A percentile compares a stretch with the other conserved stretches of the same genome.
These are phyloP conservation scores for Fraxinus baroniana DNA, from an alignment of 305 asterid species.

Conservation along the genomic window DNA sequence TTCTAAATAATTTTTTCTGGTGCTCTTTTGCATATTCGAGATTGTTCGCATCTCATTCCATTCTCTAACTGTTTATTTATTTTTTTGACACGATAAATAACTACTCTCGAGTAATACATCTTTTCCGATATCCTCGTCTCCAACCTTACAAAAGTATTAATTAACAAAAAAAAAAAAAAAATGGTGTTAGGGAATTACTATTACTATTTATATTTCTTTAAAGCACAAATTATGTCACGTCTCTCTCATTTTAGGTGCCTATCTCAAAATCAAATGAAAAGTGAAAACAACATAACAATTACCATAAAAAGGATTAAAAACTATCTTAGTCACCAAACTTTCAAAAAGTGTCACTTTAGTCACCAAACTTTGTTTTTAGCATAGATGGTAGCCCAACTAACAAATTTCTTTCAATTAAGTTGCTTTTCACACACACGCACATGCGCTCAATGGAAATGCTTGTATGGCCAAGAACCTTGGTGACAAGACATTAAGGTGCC, in stretches of 20 bases:
- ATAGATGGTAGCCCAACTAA: not conserved
- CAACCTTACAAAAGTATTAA: not conserved
- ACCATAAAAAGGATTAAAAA: not conserved
- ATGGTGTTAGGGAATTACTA: not conserved
- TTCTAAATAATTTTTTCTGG: too few relatives aligned
- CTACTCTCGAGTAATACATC: too few relatives aligned
- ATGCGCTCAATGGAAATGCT: not conserved
- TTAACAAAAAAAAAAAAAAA: not conserved
- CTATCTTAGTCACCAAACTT: not conserved
- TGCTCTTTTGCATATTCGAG: too few relatives aligned
- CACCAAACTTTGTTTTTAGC: not conserved
- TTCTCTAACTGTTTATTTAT: too few relatives aligned
- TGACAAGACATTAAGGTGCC: not conserved
- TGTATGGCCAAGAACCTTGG: not conserved
- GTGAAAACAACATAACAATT: not conserved
- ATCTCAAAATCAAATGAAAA: conserved; percentile 18
- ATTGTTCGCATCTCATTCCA: too few relatives aligned
- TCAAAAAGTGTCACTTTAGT: not conserved
- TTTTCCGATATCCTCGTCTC: too few relatives aligned
- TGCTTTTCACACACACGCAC: too few relatives aligned
- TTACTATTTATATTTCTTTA: not conserved
- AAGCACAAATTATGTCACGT: not conserved
- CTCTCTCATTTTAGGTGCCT: conserved; percentile 21
- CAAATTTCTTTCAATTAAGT: not conserved
- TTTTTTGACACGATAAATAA: too few relatives aligned